Evolutionary conservation across 2,329 filamentous ascomycete species (phyloP).

Genomic region (Aspergillus carbonarius): DNA sequence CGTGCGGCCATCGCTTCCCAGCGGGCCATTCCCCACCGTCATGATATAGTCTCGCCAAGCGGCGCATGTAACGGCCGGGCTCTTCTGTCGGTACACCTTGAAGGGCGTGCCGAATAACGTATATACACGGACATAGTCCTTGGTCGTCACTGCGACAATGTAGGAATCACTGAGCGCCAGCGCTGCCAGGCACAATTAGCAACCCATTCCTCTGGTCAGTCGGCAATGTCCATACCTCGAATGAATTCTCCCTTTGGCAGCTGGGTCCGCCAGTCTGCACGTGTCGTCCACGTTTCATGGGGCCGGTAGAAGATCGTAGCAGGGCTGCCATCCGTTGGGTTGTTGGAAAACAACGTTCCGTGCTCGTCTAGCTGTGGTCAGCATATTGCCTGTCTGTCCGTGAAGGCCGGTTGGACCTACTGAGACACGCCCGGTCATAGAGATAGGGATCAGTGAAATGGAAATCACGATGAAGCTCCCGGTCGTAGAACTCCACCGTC

Average conservation of each 20-base stretch:
- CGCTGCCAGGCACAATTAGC: constrained; percentile 45
- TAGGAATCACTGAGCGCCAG: constrained; percentile 92
- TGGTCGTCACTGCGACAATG: constrained; percentile 81
- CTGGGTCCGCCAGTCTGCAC: constrained; percentile 84
- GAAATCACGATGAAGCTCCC: constrained; percentile 86
- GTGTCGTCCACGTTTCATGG: constrained; percentile 92
- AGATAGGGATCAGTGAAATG: constrained; percentile 96
- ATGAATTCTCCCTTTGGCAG: constrained; percentile 86
- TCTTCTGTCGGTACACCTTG: constrained; percentile 88
- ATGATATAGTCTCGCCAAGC: constrained; percentile 96
- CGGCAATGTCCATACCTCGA: constrained; percentile 43
- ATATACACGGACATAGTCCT: constrained; percentile 87
- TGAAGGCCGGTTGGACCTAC: constrained; percentile 38
- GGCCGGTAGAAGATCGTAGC: constrained; percentile 94
- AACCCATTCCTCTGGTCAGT: neutral
- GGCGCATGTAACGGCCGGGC: constrained; percentile 87
- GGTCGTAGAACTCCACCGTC: constrained; percentile 96
- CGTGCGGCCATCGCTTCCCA: constrained; percentile 69
- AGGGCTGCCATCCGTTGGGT: constrained; percentile 64
- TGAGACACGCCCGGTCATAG: constrained; percentile 94
- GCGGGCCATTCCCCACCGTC: constrained; percentile 88
- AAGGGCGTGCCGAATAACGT: constrained; percentile 89
- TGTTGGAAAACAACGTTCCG: constrained; percentile 81
- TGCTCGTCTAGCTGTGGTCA: constrained; percentile 59
- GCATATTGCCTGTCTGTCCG: neutral